phyloP scores from a whole-genome alignment of 179 eudicot species.

The Nepenthes alata region DNA sequence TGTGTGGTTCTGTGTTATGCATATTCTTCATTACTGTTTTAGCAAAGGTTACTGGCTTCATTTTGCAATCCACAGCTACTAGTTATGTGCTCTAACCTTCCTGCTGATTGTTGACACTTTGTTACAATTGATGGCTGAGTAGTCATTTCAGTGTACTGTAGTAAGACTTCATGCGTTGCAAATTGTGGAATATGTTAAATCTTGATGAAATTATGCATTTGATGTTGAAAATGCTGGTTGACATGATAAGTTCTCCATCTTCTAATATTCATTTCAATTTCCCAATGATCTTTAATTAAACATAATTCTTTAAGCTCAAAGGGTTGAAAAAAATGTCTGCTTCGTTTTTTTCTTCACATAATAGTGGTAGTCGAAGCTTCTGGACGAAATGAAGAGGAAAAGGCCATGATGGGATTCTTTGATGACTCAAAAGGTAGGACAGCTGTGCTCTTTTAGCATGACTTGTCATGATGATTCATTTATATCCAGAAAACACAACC shows the following conservation, averaged over 20 bases:
- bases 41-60: too few relatives aligned
- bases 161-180: not conserved
- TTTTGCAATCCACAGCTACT: too few relatives aligned
- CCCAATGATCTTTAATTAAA: not conserved
- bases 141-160: too few relatives aligned
- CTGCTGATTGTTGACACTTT: too few relatives aligned
- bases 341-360: not conserved
- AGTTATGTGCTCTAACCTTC: too few relatives aligned
- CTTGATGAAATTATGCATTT: not conserved
- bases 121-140: too few relatives aligned
- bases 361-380: constrained; percentile 18
- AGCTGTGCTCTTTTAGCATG: not conserved
- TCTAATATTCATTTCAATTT: too few relatives aligned
- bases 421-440: constrained; percentile 65
- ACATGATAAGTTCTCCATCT: too few relatives aligned
- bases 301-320: not conserved
- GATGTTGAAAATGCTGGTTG: not conserved
- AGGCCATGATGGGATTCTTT: constrained; percentile 31
- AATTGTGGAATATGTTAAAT: not conserved
- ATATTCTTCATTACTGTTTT: not conserved
- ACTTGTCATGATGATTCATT: not conserved
- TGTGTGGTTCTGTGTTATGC: not conserved
- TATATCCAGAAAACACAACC: not conserved
- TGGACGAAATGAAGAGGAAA: constrained; percentile 47
- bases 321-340: not conserved